Evolutionary conservation across 352 stramenopile genomes (phyloP).

Genomic region (Pythium periplocum): DNA sequence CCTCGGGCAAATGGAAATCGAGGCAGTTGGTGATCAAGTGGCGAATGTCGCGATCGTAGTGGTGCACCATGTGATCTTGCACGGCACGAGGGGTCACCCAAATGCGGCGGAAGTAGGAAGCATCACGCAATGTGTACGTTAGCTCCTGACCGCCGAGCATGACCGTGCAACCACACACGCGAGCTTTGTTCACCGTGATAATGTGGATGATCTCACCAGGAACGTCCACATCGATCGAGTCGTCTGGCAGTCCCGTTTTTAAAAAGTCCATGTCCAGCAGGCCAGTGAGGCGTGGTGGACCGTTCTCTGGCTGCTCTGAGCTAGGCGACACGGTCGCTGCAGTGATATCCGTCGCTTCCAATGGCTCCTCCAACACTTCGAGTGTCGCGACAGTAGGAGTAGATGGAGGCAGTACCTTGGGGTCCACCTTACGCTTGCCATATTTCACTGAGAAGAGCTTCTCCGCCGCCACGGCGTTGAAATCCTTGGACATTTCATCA

Average conservation of each 20-base stretch:
- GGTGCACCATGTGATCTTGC: conserved; percentile 77
- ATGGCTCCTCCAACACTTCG: too few relatives aligned
- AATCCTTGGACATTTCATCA: conserved; percentile 65
- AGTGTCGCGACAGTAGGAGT: too few relatives aligned
- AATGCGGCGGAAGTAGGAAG: conserved; percentile 66
- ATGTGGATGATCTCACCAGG: conserved; percentile 73
- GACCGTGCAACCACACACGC: conserved; percentile 58
- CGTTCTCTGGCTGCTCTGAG: too few relatives aligned
- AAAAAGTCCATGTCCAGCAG: conserved; percentile 28
- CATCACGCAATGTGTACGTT: conserved; percentile 62
- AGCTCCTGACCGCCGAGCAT: conserved; percentile 63
- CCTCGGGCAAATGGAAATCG: conserved; percentile 12
- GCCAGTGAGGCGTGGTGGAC: conserved; percentile 2
- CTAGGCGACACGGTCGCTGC: background rate
- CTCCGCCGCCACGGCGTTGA: conserved; percentile 59
- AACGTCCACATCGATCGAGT: conserved; percentile 56
- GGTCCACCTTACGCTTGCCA: conserved; percentile 27
- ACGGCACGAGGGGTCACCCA: conserved; percentile 51
- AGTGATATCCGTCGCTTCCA: too few relatives aligned
- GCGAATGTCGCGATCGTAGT: conserved; percentile 73
- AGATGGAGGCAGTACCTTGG: background rate
- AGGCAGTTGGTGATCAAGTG: conserved; percentile 53
- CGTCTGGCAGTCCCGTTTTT: conserved; percentile 30
- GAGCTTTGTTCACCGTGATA: conserved; percentile 41
- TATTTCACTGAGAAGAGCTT: conserved; percentile 54